Conservation (phyloP, 306 rosid species). For the Prunus campanulata region DNA sequence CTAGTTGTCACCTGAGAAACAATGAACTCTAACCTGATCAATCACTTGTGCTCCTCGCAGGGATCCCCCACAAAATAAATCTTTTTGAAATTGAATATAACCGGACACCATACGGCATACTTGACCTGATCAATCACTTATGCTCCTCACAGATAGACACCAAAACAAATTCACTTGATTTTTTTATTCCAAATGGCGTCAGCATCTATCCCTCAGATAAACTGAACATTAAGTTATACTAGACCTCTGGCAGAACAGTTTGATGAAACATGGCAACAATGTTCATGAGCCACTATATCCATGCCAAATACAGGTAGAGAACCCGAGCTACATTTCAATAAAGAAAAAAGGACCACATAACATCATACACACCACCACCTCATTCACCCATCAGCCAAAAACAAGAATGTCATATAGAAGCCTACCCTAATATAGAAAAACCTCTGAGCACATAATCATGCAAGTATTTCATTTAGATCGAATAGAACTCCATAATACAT, state of each 20-base stretch:
- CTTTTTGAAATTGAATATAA: background rate
- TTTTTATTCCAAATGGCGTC: slow-evolving; percentile 4
- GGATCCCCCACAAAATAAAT: background rate
- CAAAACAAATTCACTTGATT: background rate
- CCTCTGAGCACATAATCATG: slow-evolving; percentile 20
- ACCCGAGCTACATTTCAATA: background rate
- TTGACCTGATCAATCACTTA: slow-evolving; percentile 16
- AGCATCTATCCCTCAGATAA: background rate
- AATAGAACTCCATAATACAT: slow-evolving; percentile 31
- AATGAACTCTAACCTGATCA: background rate
- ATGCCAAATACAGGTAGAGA: background rate
- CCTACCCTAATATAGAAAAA: slow-evolving; percentile 15
- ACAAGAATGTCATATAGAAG: background rate
- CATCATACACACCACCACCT: background rate
- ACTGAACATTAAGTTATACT: background rate
- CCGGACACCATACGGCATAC: background rate
- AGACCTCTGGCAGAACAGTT: slow-evolving; percentile 8
- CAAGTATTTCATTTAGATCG: slow-evolving; percentile 20
- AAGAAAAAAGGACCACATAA: background rate
- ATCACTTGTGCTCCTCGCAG: background rate
- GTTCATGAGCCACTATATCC: background rate
- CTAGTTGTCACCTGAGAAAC: slow-evolving; percentile 1
- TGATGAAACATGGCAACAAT: slow-evolving; percentile 20
- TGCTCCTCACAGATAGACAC: background rate
- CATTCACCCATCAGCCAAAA: background rate